Evolutionary conservation across 257 asterid genomes (phyloP).

Genomic region (Sherardia arvensis): DNA sequence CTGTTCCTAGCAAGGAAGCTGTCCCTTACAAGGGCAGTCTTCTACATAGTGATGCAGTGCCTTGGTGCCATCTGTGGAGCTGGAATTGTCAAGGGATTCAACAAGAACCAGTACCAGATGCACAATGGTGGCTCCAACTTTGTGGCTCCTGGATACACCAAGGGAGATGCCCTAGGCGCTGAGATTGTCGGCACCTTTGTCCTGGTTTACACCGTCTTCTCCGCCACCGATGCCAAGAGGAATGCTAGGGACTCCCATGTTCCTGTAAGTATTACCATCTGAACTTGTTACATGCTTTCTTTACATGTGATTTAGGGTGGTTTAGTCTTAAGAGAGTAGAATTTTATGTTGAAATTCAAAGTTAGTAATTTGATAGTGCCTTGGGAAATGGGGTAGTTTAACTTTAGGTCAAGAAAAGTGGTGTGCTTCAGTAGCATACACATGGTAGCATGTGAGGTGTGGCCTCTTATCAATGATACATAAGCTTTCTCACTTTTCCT

Average conservation of each 20-base stretch:
- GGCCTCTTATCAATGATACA: not conserved
- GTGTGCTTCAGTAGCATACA: not conserved
- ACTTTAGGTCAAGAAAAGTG: not conserved
- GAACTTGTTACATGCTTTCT: not conserved
- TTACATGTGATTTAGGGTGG: not conserved
- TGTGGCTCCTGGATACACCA: slow-evolving; percentile 16
- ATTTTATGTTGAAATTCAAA: not conserved
- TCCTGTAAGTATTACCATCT: slow-evolving; percentile 11
- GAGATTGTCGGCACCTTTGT: not conserved
- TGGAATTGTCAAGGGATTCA: slow-evolving; percentile 65
- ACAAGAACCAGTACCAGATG: slow-evolving; percentile 30
- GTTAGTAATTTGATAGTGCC: not conserved
- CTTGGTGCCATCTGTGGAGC: slow-evolving; percentile 70
- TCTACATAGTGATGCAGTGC: slow-evolving; percentile 62
- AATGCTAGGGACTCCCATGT: not conserved
- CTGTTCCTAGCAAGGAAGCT: not conserved
- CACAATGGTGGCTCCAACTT: slow-evolving; percentile 60
- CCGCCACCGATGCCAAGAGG: not conserved
- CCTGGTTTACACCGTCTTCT: not conserved
- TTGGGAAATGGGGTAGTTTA: not conserved
- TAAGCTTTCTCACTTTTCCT: not conserved
- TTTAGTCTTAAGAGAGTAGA: not conserved
- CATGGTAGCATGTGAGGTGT: not conserved
- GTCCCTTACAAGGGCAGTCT: slow-evolving; percentile 20
- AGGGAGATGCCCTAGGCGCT: not conserved